These are phyloP conservation scores for Metschnikowia orientalis DNA, from an alignment of 805 yeast species.

Conservation along the genomic window DNA sequence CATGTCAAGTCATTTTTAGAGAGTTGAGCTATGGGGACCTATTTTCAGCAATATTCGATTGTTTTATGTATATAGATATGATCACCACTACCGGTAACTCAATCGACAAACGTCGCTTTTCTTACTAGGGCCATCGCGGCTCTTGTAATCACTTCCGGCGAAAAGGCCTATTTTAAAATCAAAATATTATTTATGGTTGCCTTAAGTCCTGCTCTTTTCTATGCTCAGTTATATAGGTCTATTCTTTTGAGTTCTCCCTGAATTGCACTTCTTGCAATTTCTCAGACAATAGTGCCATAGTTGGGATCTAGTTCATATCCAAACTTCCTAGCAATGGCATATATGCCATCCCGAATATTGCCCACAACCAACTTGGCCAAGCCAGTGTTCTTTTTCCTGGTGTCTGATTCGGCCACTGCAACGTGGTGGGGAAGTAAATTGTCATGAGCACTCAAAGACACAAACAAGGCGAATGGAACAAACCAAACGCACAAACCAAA, in stretches of 20 bases:
- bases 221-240: too few relatives aligned
- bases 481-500: constrained; percentile 94
- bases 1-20: constrained; percentile 65
- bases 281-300: constrained; percentile 47
- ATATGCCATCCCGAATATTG: constrained; percentile 44
- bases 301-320: constrained; percentile 63
- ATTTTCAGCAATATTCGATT: too few relatives aligned
- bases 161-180: too few relatives aligned
- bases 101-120: too few relatives aligned
- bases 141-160: too few relatives aligned
- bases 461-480: constrained; percentile 87
- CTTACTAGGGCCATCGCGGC: too few relatives aligned
- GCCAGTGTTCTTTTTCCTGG: constrained; percentile 41
- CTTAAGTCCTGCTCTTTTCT: too few relatives aligned
- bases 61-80: too few relatives aligned
- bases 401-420: constrained; percentile 19
- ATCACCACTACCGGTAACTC: too few relatives aligned
- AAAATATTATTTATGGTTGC: too few relatives aligned
- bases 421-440: constrained; percentile 66
- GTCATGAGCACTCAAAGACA: constrained; percentile 88
- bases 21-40: background rate
- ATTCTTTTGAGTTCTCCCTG: too few relatives aligned
- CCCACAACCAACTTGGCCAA: constrained; percentile 65
- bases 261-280: too few relatives aligned
- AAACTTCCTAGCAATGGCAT: constrained; percentile 45